Evolutionary conservation across 2,329 filamentous ascomycete genomes (phyloP).

Genomic region (Madurella fahalii): DNA sequence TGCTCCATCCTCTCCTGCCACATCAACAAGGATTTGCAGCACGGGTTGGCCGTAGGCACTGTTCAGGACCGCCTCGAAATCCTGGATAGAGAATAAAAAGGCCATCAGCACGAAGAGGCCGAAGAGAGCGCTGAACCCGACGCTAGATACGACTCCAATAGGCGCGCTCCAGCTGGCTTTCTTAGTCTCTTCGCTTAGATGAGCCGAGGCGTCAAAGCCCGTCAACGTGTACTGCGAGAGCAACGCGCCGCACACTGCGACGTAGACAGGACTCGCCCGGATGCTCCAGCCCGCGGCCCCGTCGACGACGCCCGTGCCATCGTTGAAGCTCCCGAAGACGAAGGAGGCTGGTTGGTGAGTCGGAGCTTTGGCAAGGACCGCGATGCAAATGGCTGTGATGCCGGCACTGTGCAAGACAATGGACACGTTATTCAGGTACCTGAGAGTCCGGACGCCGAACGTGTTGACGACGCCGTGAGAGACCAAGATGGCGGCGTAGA

Average conservation of each 20-base stretch:
- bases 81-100: conserved; percentile 56
- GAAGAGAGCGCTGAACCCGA: conserved; percentile 52
- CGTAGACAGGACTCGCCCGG: conserved; percentile 50
- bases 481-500: conserved; percentile 53
- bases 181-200: conserved; percentile 54
- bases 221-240: conserved; percentile 47
- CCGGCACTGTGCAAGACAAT: conserved; percentile 53
- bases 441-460: conserved; percentile 52
- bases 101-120: conserved; percentile 48
- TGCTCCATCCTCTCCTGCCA: conserved; percentile 52
- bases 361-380: conserved; percentile 54
- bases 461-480: conserved; percentile 54
- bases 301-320: conserved; percentile 43
- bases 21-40: conserved; percentile 54
- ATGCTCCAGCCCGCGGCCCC: conserved; percentile 46
- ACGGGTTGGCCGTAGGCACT: conserved; percentile 49
- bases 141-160: conserved; percentile 53
- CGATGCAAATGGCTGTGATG: conserved; percentile 49
- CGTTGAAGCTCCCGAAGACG: conserved; percentile 45
- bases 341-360: conserved; percentile 52
- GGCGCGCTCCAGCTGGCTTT: conserved; percentile 55
- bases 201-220: conserved; percentile 35
- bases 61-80: conserved; percentile 46
- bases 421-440: conserved; percentile 53
- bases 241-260: conserved; percentile 50